These are phyloP conservation scores for Cinnamomum micranthum DNA, from an alignment of 164 flowering plant genomes.

Conservation along the genomic window DNA sequence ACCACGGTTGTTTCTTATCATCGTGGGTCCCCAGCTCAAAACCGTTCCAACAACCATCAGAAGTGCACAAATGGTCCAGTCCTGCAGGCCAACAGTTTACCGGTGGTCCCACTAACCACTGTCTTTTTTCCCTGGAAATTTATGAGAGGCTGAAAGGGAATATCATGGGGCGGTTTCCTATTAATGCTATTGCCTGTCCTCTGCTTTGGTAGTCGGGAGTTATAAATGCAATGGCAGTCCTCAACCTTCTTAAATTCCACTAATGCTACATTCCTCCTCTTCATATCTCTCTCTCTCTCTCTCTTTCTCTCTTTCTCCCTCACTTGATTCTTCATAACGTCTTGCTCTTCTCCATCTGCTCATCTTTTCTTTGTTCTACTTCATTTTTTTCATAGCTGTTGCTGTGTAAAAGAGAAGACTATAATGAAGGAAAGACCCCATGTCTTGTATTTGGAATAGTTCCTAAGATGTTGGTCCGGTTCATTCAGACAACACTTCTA, in stretches of 20 bases:
- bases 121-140: background rate
- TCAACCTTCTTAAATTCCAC: slow-evolving; percentile 26
- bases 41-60: background rate
- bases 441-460: slow-evolving; percentile 24
- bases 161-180: slow-evolving; percentile 14
- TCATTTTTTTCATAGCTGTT: too few species aligned
- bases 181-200: slow-evolving; percentile 39
- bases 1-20: background rate
- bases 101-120: background rate
- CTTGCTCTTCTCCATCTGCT: background rate
- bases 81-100: background rate
- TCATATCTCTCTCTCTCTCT: background rate
- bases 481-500: slow-evolving; percentile 32
- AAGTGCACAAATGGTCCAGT: background rate
- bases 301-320: background rate
- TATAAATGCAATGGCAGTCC: slow-evolving; percentile 41
- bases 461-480: slow-evolving; percentile 51
- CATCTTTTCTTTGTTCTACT: background rate
- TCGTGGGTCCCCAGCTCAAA: background rate
- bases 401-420: background rate
- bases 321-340: background rate
- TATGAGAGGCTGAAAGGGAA: slow-evolving; percentile 15
- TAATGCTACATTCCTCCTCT: slow-evolving; percentile 21
- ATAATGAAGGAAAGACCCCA: background rate
- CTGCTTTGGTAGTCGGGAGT: slow-evolving; percentile 44